Percentiles rank a stretch among this genome's conserved stretches.
Conservation (phyloP, 2,329 filamentous ascomycete species). For the Neofusicoccum cordaticola region DNA sequence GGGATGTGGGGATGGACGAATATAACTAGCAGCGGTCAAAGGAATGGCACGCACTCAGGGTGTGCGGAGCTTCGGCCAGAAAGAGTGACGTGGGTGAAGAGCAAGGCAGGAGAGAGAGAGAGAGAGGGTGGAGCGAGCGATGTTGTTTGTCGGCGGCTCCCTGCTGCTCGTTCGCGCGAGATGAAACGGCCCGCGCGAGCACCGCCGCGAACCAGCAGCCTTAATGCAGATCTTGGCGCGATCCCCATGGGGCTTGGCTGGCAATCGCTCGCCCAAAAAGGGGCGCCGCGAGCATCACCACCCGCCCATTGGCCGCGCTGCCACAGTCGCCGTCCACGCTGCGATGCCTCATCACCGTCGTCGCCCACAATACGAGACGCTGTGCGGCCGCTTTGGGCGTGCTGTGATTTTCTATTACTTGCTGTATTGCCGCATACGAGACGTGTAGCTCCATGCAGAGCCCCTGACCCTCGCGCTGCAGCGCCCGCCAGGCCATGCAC, state of each 20-base stretch:
- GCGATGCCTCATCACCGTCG: background rate
- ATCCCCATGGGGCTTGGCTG: background rate
- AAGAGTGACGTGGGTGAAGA: conserved; percentile 6
- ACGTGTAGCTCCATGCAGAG: background rate
- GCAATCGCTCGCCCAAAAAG: background rate
- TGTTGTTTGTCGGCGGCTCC: conserved; percentile 1
- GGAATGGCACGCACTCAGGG: conserved; percentile 2
- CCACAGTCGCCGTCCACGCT: no score
- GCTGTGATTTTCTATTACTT: background rate
- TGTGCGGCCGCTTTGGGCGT: background rate
- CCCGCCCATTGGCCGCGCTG: background rate
- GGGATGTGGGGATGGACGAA: background rate
- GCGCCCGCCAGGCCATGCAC: background rate
- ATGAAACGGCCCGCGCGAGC: conserved; percentile 2
- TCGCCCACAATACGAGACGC: background rate
- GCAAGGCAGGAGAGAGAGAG: background rate
- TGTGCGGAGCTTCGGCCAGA: conserved; percentile 3
- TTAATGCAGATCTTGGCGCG: conserved; percentile 8
- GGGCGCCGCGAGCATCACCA: background rate
- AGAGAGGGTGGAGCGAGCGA: background rate
- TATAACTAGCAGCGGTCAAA: background rate
- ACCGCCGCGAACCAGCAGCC: conserved; percentile 1
- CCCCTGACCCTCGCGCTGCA: background rate
- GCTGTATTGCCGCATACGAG: conserved; percentile 4
- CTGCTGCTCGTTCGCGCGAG: background rate